Evolutionary conservation across 192 early-diverging fungal genomes (phyloP), one percentile per base, ranked within the genome.

Genomic region (Podila minutissima): DNA sequence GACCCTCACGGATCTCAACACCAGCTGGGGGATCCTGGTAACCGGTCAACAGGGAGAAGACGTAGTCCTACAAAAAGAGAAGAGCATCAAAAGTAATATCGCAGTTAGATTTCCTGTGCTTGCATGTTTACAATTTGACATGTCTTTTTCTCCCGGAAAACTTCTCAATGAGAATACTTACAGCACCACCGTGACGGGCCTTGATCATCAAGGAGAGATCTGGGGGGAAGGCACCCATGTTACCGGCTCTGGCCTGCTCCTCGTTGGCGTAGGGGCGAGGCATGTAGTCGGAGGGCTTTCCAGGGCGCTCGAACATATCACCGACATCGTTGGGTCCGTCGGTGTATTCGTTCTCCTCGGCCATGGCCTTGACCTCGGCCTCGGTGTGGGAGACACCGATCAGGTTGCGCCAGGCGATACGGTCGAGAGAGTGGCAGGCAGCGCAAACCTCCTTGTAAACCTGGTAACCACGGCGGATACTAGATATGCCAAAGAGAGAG

Each of bases 381-480:
- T 94, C 93, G 49, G 95, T 93, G 89, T 97, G 96, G 38, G 93
- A 92, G 20, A 99, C 97, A 61, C 91, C 95, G n/a, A 99, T 91
- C 65, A 99, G 86, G 88, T 97, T 97, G 79, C 97, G 94, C 93
- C 92, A 99, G 76, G 95, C 89, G 69, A 99, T 91, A 58, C 92
- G 93, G 49, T 97, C 93, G 72, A 99, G 89, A 32, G 97, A 97
- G 89, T 99, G 97, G 87, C 97, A 99, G 33, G 96, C 94, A 57
- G 97, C 89, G 83, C 97, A 99, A 69, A 99, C 94, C 82, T 99
- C 97, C 88, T 94, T 95, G 92, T 97, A 99, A 19, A 99, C 97
- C 83, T 97, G 97, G 89, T 96, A 99, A 72, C 97, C 97, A 86
- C 97, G 96, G 68, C 97, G 96, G 63, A 99, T 94, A 78, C 96